Base-by-base conservation (phyloP, 106 monocot genomes). In the Vanilla planifolia region DNA sequence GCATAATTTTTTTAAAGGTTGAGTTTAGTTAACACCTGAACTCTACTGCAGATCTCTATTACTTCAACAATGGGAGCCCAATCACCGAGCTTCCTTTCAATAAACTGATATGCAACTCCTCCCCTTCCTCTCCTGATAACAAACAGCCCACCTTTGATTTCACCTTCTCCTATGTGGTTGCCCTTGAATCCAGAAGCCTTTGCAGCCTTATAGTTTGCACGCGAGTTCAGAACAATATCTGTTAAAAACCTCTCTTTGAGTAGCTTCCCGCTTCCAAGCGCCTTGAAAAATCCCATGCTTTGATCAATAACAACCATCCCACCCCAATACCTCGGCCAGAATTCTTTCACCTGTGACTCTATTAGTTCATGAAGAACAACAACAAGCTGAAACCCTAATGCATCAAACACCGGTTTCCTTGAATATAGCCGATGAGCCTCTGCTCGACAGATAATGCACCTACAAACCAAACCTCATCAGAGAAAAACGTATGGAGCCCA, bases 1-100 rank as follows among this genome's bases (percentile, higher is more conserved):
- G n/a, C n/a, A n/a, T n/a, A n/a, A n/a, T n/a, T n/a, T n/a, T n/a
- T n/a, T n/a, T n/a, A n/a, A n/a, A n/a, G n/a, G n/a, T n/a, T n/a
- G n/a, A n/a, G n/a, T n/a, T n/a, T n/a, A n/a, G n/a, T n/a, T n/a
- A n/a, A 48, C 6, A 71, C 77, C 77, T 78, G 71, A 19, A 78
- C 60, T 24, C 32, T 51, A 16, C 32, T 57, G 72, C 77, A 78
- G 58, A 78, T 63, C 15, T 78, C 71, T 22, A 78, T 23, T n/a
- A 78, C 77, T 67, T 78, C 77, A 72, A 62, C 40, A 24, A 72
- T 67, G 55, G 72, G 77, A 23, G 71, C 77, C 77, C 67, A 78
- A 72, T 78, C 77, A 32, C 77, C 72, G n/a, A 78, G 72, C 39
- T 78, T 78, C 63, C 66, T 72, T 42, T 78, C 71, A 29, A 78